Conservation (phyloP, 2,329 filamentous ascomycete genomes). For the Colletotrichum limetticola region DNA sequence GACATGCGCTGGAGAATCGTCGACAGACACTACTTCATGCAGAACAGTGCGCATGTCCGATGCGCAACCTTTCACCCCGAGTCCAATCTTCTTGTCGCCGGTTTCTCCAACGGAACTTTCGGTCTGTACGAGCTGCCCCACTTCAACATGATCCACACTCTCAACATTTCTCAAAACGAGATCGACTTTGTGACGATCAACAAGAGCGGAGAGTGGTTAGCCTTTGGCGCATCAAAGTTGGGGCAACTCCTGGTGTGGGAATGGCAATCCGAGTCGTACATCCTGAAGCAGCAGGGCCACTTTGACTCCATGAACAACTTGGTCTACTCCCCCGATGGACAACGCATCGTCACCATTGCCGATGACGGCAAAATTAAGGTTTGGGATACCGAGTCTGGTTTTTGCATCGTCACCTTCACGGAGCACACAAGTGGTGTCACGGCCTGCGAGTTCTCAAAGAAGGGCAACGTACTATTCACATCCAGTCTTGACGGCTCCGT, state of each 20-base stretch:
- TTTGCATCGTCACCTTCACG: conserved; percentile 97
- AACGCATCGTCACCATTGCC: conserved; percentile 90
- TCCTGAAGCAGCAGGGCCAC: conserved; percentile 97
- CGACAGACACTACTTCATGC: conserved; percentile 94
- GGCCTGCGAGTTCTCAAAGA: conserved; percentile 92
- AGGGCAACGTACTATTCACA: conserved; percentile 95
- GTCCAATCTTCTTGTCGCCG: conserved; percentile 92
- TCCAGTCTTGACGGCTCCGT: conserved; percentile 94
- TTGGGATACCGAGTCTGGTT: conserved; percentile 96
- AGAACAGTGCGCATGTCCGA: conserved; percentile 85
- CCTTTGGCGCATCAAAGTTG: conserved; percentile 93
- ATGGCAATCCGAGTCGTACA: conserved; percentile 99
- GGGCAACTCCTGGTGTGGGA: conserved; percentile 99
- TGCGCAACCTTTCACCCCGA: conserved; percentile 91
- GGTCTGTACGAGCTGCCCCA: conserved; percentile 95
- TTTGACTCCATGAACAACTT: conserved; percentile 96
- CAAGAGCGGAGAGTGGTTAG: conserved; percentile 94
- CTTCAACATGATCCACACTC: conserved; percentile 93
- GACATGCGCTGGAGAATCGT: conserved; percentile 90
- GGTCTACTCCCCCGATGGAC: conserved; percentile 92
- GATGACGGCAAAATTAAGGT: conserved; percentile 99
- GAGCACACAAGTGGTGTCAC: conserved; percentile 96
- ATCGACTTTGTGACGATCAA: conserved; percentile 97
- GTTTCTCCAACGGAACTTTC: conserved; percentile 95
- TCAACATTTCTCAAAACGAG: conserved; percentile 94